A percentile compares a stretch with the other conserved stretches of the same genome.
phyloP scores from a whole-genome alignment of 169 alveolate species.

The Plasmodium vinckei region DNA sequence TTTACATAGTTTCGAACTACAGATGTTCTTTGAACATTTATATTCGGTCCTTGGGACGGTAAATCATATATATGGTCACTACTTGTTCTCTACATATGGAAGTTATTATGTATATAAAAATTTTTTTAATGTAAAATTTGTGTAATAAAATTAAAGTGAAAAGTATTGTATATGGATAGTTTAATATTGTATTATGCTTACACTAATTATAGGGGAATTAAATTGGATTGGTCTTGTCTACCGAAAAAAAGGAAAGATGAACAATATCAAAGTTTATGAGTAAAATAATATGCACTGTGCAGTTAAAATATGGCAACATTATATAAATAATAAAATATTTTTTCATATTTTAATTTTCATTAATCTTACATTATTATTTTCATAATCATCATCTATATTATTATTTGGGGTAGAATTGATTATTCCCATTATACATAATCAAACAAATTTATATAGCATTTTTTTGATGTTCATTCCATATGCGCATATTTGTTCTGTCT shows the following conservation, averaged over 20 bases:
- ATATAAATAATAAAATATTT: neutral
- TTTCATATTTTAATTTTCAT: neutral
- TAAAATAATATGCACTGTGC: neutral
- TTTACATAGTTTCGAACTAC: slow-evolving; percentile 60
- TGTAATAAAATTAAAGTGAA: neutral
- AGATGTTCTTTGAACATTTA: slow-evolving; percentile 55
- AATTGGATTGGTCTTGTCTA: slow-evolving; percentile 37
- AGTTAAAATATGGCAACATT: neutral
- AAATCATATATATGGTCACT: slow-evolving; percentile 16
- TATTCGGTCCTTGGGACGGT: slow-evolving; percentile 71
- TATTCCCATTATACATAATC: slow-evolving; percentile 72
- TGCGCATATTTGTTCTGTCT: neutral
- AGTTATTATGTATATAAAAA: too few species aligned
- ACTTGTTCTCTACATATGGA: slow-evolving; percentile 14
- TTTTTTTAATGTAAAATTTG: neutral
- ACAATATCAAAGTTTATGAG: neutral
- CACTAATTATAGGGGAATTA: slow-evolving; percentile 18
- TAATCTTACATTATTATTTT: slow-evolving; percentile 14
- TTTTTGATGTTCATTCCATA: neutral
- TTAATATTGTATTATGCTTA: neutral
- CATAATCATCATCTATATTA: slow-evolving; percentile 34
- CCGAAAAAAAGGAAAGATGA: slow-evolving; percentile 6
- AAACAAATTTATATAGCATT: slow-evolving; percentile 12
- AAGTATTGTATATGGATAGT: neutral
- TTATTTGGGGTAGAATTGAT: slow-evolving; percentile 32